A percentile compares a stretch with the other conserved stretches of the same genome.
These are phyloP conservation scores for Lumnitzera littorea DNA, from an alignment of 345 rosid genomes.

Conservation along the genomic window DNA sequence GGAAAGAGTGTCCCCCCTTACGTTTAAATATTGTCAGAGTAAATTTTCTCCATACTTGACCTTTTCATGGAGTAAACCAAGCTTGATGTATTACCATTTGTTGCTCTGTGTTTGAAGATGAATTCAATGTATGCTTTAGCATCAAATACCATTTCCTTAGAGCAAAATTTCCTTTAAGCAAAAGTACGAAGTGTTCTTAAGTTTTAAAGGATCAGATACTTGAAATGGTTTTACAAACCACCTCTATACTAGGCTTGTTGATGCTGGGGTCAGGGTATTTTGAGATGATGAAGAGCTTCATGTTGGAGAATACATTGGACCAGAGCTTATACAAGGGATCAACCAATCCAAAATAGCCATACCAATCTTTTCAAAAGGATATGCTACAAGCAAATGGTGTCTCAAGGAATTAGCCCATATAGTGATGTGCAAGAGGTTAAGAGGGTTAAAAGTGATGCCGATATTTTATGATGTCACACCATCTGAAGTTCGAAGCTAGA, in stretches of 20 bases:
- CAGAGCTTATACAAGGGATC: not conserved
- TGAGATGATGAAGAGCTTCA: slow-evolving; percentile 1
- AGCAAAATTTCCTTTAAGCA: too few relatives aligned
- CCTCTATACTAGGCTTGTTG: not conserved
- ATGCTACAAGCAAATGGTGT: slow-evolving; percentile 9
- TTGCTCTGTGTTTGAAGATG: too few relatives aligned
- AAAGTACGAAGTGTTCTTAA: too few relatives aligned
- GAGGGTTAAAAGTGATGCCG: not conserved
- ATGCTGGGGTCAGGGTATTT: slow-evolving; percentile 5
- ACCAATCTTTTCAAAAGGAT: not conserved
- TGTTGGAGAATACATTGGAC: not conserved
- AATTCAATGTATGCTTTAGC: too few relatives aligned
- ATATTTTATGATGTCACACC: slow-evolving; percentile 7
- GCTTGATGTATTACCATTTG: too few relatives aligned
- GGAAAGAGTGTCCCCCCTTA: too few relatives aligned
- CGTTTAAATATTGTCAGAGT: too few relatives aligned
- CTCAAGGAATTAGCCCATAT: slow-evolving; percentile 9
- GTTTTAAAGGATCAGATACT: too few relatives aligned
- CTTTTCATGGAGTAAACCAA: too few relatives aligned
- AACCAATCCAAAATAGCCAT: slow-evolving; percentile 10
- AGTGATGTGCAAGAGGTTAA: not conserved
- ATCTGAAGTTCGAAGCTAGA: not conserved
- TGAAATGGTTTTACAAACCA: too few relatives aligned
- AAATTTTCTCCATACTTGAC: too few relatives aligned
- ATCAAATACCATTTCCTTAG: too few relatives aligned